These are phyloP conservation scores for Erysimum cheiranthoides DNA, from an alignment of 345 rosid species.

Conservation along the genomic window DNA sequence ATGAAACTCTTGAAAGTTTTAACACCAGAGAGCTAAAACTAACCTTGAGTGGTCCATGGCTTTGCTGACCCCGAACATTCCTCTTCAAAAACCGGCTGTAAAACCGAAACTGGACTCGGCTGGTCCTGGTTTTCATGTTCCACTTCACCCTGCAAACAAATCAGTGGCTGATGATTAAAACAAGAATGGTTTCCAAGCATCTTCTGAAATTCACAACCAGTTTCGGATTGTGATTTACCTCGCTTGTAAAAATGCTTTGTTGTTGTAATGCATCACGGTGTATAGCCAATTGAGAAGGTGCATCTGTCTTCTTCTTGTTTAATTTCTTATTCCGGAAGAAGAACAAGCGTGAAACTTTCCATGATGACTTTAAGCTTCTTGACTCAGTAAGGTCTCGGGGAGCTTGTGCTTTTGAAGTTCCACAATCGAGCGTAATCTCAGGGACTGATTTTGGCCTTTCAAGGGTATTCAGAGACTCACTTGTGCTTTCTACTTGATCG, in stretches of 20 bases:
- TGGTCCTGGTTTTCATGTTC: conserved; percentile 85
- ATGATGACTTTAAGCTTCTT: conserved; percentile 66
- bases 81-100: conserved; percentile 75
- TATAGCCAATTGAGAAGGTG: conserved; percentile 38
- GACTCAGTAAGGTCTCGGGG: conserved; percentile 58
- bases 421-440: conserved; percentile 55
- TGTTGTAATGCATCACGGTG: conserved; percentile 38
- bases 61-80: conserved; percentile 56
- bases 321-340: conserved; percentile 74
- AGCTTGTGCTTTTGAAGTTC: conserved; percentile 49
- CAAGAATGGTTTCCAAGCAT: conserved; percentile 18
- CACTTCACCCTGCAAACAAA: conserved; percentile 60
- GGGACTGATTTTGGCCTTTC: conserved; percentile 82
- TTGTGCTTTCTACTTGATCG: conserved; percentile 52
- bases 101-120: conserved; percentile 92
- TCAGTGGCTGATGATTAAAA: conserved; percentile 29
- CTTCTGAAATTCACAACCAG: background rate
- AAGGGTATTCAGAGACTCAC: conserved; percentile 57
- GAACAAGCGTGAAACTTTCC: conserved; percentile 83
- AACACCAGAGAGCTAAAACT: conserved; percentile 20
- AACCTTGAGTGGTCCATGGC: conserved; percentile 52
- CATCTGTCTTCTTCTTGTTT: conserved; percentile 57
- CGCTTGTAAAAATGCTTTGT: conserved; percentile 44
- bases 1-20: background rate
- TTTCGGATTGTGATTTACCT: conserved; percentile 56